Conservation (phyloP, 2,329 filamentous ascomycete species). For the Myotisia sp. region DNA sequence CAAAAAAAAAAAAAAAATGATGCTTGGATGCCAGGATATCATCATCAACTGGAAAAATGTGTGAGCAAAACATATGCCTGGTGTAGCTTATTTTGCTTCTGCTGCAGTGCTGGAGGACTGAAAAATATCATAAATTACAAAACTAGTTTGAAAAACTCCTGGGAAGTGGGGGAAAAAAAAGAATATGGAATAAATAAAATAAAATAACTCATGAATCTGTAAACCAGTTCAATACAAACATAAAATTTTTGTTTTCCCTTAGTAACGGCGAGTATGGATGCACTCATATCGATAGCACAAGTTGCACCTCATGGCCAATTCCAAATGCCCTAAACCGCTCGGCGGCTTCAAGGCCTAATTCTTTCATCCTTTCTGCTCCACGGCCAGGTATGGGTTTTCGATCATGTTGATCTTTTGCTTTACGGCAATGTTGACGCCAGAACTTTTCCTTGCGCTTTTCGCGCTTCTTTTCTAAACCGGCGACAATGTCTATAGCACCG, state of each 20-base stretch:
- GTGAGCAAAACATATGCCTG: too few relatives aligned
- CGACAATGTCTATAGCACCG: slow-evolving; percentile 94
- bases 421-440: slow-evolving; percentile 76
- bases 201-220: slow-evolving; percentile 3
- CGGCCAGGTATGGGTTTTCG: slow-evolving; percentile 63
- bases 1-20: slow-evolving; percentile 1
- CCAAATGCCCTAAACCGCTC: slow-evolving; percentile 61
- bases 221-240: too few relatives aligned
- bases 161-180: slow-evolving; percentile 3
- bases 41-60: too few relatives aligned
- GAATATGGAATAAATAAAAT: too few relatives aligned
- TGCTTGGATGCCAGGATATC: too few relatives aligned
- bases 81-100: too few relatives aligned
- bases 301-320: slow-evolving; percentile 37
- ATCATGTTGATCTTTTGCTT: slow-evolving; percentile 53
- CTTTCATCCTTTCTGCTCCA: slow-evolving; percentile 84
- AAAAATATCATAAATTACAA: too few relatives aligned
- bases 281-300: slow-evolving; percentile 49
- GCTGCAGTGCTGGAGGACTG: too few relatives aligned
- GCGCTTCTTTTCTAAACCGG: slow-evolving; percentile 86
- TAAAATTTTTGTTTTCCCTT: too few relatives aligned
- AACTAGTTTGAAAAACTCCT: too few relatives aligned
- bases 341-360: slow-evolving; percentile 77
- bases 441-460: slow-evolving; percentile 88
- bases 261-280: too few relatives aligned